A percentile compares a stretch with the other conserved stretches of the same genome.
These are phyloP conservation scores for Ajuga chamaepitys DNA, from an alignment of 257 asterid species.

Conservation along the genomic window DNA sequence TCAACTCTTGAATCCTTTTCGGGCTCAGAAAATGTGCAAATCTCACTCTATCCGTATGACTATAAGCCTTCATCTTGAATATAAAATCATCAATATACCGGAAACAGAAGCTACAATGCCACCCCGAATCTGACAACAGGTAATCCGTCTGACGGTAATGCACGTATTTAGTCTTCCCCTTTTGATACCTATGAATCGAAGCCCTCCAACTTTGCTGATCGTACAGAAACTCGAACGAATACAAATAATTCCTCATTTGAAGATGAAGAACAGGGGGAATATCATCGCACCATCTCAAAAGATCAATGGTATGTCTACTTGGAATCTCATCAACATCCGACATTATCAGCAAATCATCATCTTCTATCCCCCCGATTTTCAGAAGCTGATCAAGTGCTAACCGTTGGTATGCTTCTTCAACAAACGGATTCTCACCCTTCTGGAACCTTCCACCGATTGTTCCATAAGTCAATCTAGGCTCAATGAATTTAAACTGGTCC, in stretches of 20 bases:
- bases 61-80: slow-evolving; percentile 73
- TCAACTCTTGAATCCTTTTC: slow-evolving; percentile 48
- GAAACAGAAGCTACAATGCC: slow-evolving; percentile 84
- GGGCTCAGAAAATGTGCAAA: slow-evolving; percentile 51
- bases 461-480: slow-evolving; percentile 53
- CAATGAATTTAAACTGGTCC: slow-evolving; percentile 41
- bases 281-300: slow-evolving; percentile 58
- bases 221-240: slow-evolving; percentile 50
- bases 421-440: slow-evolving; percentile 56
- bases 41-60: slow-evolving; percentile 55
- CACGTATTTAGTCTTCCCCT: slow-evolving; percentile 45
- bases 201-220: slow-evolving; percentile 62
- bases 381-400: slow-evolving; percentile 55
- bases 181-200: slow-evolving; percentile 47
- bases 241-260: slow-evolving; percentile 50
- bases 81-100: slow-evolving; percentile 48
- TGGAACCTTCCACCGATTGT: slow-evolving; percentile 47
- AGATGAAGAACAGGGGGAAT: slow-evolving; percentile 59
- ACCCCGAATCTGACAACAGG: slow-evolving; percentile 56
- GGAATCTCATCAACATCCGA: slow-evolving; percentile 79
- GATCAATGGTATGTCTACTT: slow-evolving; percentile 50
- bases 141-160: slow-evolving; percentile 55
- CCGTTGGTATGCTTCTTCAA: slow-evolving; percentile 64
- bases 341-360: slow-evolving; percentile 62
- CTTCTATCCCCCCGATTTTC: slow-evolving; percentile 48